A percentile compares a stretch with the other conserved stretches of the same genome.
Evolutionary conservation across 2,329 filamentous ascomycete species (phyloP).

Genomic region (Trichophyton benhamiae): DNA sequence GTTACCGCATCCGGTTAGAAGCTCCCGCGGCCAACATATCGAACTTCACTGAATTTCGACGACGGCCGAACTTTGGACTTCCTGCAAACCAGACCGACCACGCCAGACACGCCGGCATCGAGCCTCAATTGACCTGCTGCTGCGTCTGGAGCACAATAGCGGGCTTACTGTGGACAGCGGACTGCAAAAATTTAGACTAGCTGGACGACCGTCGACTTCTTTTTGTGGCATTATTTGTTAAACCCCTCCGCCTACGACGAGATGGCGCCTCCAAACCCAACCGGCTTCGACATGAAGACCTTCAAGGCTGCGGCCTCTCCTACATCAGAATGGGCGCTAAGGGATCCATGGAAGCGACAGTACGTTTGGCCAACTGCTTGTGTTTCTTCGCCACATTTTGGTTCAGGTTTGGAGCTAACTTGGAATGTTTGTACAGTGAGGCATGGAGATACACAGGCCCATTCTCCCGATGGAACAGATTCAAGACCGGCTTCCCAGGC

Average conservation of each 20-base stretch:
- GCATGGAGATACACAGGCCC: constrained; percentile 85
- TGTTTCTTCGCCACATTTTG: too few relatives aligned
- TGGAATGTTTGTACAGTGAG: constrained; percentile 49
- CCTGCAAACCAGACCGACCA: neutral
- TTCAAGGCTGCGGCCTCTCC: constrained; percentile 59
- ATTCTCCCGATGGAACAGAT: constrained; percentile 80
- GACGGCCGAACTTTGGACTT: neutral
- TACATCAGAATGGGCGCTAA: constrained; percentile 37
- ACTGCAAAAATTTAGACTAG: neutral
- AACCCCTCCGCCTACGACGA: constrained; percentile 16
- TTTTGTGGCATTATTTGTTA: neutral
- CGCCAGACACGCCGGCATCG: neutral
- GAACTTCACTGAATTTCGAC: neutral
- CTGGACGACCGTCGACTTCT: neutral
- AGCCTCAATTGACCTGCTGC: constrained; percentile 1
- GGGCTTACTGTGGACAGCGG: neutral
- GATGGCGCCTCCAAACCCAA: constrained; percentile 57
- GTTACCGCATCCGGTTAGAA: neutral
- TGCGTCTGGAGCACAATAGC: neutral
- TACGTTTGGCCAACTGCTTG: constrained; percentile 27
- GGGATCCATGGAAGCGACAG: constrained; percentile 53
- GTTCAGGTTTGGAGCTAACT: constrained; percentile 14
- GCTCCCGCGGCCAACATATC: neutral
- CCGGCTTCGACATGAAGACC: constrained; percentile 80
- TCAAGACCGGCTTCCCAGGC: constrained; percentile 75